Evolutionary conservation across 306 rosid species (phyloP).

Genomic region (Medicago lupulina): DNA sequence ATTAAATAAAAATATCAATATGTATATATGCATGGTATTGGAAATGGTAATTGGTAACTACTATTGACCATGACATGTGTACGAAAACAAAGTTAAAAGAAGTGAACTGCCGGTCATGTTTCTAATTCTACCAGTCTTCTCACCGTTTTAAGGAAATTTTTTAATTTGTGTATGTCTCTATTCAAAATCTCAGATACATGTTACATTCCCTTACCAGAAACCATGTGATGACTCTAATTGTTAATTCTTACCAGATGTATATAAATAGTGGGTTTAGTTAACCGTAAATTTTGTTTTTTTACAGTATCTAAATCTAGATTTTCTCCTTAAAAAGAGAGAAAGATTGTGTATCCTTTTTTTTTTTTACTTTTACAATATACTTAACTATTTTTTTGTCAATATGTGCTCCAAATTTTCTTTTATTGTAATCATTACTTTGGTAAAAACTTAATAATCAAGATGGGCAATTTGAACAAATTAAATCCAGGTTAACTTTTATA

Average conservation of each 20-base stretch:
- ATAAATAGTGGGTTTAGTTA: conserved; percentile 36
- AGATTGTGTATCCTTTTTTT: neutral
- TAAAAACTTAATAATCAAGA: no score
- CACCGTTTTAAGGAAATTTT: neutral
- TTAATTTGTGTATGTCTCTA: neutral
- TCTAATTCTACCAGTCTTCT: conserved; percentile 34
- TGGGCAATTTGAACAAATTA: no score
- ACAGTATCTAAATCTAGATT: conserved; percentile 43
- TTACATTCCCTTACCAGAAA: neutral
- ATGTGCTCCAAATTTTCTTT: neutral
- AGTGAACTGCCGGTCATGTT: conserved; percentile 31
- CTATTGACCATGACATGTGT: neutral
- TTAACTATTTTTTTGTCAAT: neutral
- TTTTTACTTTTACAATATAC: neutral
- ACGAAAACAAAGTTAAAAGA: conserved; percentile 26
- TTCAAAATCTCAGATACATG: neutral
- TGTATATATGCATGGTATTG: neutral
- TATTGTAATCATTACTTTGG: no score
- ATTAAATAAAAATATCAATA: neutral
- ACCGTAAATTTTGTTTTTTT: conserved; percentile 8
- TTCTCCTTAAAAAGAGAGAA: conserved; percentile 11
- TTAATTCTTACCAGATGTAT: neutral
- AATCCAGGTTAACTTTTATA: no score
- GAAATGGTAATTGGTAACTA: conserved; percentile 19
- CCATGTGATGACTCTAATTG: neutral